Base-by-base conservation (phyloP, 1,284 basidiomycete genomes). In the Bjerkandera adusta region DNA sequence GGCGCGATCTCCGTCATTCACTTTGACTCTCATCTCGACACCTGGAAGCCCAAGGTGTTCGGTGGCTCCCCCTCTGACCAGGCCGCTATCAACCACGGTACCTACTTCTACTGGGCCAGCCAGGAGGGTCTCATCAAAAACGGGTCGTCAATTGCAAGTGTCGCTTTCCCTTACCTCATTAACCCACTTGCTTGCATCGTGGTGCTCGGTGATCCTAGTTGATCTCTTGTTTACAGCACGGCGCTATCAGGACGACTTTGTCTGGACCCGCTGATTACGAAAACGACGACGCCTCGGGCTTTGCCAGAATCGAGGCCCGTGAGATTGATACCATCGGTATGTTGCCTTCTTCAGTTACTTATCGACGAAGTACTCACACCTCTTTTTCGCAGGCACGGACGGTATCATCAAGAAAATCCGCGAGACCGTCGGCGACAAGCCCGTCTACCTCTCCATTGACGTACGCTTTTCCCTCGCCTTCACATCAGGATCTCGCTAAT, bases 81-180 rank as follows among this genome's bases (percentile, higher is more conserved):
- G 50, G 83, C 83, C 1, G 77, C 79, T 25, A 80, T 88, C 55
- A 87, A 85, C 52, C 85, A 87, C 45, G 85, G 85, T 15, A 87
- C 85, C 5, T 88, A 86, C 66, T 89, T 89, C 62, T 87, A 85
- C 62, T 85, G 82, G 76, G 87, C 87, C 2, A 79, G 79, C 53
- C 73, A 82, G 57, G 87, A 89, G 61, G 86, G 87, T 4, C 65
- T 89, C 33, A 81, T 89, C 51, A 75, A 69, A 55, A 88, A 89
- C 52, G 86, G 86, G 55, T 77, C 81, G 41, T 91, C 87, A 61
- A 89, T 87, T 81, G 85, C 82, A 85, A 86, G 84, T 85, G 58
- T 71, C 64, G 61, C 47, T 54, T 53, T 53, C 49, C 36, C 20
- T 47, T 45, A 26, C 30, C 44, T 33, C 45, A 47, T 51, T 49